These are phyloP conservation scores for Sporobolus alterniflorus DNA, from an alignment of 202 grass and related monocot species.

Conservation along the genomic window DNA sequence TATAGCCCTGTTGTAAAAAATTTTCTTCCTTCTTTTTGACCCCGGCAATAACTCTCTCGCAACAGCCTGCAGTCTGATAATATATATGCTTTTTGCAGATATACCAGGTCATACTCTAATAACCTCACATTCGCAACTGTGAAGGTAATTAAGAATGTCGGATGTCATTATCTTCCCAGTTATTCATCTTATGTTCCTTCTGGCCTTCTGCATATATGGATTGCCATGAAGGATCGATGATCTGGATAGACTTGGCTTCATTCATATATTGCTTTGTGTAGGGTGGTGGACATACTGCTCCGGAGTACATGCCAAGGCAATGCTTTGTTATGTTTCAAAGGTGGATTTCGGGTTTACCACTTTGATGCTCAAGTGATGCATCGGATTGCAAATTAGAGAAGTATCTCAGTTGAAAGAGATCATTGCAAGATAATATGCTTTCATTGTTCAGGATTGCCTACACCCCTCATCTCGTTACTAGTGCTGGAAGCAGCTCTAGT, in stretches of 20 bases:
- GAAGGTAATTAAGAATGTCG: conserved; percentile 39
- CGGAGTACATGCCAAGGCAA: conserved; percentile 55
- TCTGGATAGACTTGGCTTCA: not conserved
- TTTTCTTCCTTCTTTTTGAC: not conserved
- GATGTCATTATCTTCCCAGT: not conserved
- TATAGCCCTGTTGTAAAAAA: not conserved
- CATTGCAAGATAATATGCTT: too few species aligned
- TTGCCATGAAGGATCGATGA: not conserved
- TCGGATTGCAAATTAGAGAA: not conserved
- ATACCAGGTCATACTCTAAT: conserved; percentile 56
- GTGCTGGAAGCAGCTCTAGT: too few species aligned
- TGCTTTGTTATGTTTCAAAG: conserved; percentile 46
- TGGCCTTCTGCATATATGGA: not conserved
- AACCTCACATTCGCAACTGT: conserved; percentile 65
- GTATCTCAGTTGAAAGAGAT: too few species aligned
- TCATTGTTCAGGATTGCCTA: too few species aligned
- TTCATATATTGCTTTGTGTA: conserved; percentile 4
- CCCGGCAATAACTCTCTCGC: not conserved
- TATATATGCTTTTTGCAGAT: conserved; percentile 31
- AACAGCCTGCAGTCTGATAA: not conserved
- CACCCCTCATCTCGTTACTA: too few species aligned
- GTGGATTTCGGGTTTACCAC: conserved; percentile 40
- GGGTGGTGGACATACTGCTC: conserved; percentile 60
- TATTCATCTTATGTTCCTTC: not conserved
- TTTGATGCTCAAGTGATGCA: not conserved